A percentile compares a stretch with the other conserved stretches of the same genome.
Conservation (phyloP, 2,329 filamentous ascomycete genomes). For the Calonectria henricotiae region DNA sequence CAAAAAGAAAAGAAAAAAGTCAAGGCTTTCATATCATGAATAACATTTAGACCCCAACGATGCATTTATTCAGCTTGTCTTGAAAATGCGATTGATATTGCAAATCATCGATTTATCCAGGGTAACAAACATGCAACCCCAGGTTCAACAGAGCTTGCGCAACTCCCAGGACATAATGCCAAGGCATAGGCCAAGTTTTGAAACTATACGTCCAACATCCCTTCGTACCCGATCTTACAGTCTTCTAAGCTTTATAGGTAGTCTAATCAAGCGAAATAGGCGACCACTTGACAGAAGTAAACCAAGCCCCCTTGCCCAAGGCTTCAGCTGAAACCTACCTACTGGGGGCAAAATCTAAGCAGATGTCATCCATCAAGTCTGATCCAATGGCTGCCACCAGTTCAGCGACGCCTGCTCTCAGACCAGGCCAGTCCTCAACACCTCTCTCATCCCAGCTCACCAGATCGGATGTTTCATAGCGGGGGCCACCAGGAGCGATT, state of each 20-base stretch:
- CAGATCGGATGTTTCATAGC: slow-evolving; percentile 68
- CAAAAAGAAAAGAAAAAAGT: neutral
- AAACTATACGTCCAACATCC: neutral
- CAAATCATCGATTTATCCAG: neutral
- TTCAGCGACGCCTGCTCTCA: slow-evolving; percentile 78
- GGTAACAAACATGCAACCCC: neutral
- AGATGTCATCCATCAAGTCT: slow-evolving; percentile 71
- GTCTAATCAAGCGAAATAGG: no score
- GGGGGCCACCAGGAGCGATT: slow-evolving; percentile 58
- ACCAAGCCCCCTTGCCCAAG: neutral
- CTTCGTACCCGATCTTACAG: no score
- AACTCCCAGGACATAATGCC: neutral
- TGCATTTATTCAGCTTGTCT: no score
- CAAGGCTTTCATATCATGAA: neutral
- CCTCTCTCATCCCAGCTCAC: slow-evolving; percentile 72
- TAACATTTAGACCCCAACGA: neutral
- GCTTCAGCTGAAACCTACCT: slow-evolving; percentile 9
- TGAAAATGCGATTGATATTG: neutral
- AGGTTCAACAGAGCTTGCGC: neutral
- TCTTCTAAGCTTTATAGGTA: neutral
- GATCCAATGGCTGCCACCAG: slow-evolving; percentile 77
- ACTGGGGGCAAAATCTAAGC: slow-evolving; percentile 68
- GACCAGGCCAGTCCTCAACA: slow-evolving; percentile 65
- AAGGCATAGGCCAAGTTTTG: no score
- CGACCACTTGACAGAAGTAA: neutral